phyloP scores from a whole-genome alignment of 306 rosid genomes.

The Acacia melanoxylon region DNA sequence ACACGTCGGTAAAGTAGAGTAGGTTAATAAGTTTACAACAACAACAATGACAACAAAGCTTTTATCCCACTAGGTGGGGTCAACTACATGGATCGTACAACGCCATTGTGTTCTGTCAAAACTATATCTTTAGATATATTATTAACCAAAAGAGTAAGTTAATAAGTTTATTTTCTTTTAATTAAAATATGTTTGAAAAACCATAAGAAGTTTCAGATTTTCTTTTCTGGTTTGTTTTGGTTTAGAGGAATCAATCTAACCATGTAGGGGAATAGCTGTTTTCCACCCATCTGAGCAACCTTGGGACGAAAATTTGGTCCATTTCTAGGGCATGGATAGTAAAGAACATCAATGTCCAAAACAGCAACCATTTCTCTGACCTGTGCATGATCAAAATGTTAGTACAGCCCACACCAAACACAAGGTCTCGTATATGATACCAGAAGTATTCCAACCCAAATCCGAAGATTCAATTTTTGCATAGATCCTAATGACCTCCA shows the following conservation, averaged over 20 bases:
- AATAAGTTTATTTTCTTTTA: slow-evolving; percentile 1
- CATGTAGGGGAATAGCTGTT: slow-evolving; percentile 94
- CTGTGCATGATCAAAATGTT: slow-evolving; percentile 46
- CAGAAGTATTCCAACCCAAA: slow-evolving; percentile 13
- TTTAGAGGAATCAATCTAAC: slow-evolving; percentile 47
- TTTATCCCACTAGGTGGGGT: too few species aligned
- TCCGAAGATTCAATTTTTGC: slow-evolving; percentile 21
- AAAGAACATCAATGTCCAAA: slow-evolving; percentile 91
- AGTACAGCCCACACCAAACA: slow-evolving; percentile 31
- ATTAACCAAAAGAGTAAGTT: not conserved
- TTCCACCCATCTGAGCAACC: slow-evolving; percentile 88
- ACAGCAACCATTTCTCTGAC: slow-evolving; percentile 93
- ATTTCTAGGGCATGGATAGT: slow-evolving; percentile 91
- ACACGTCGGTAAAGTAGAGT: slow-evolving; percentile 10
- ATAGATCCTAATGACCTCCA: not conserved
- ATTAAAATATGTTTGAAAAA: not conserved
- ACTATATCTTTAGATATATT: too few species aligned
- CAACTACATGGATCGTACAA: too few species aligned
- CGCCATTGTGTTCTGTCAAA: too few species aligned
- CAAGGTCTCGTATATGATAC: not conserved
- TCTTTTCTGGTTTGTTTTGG: slow-evolving; percentile 15
- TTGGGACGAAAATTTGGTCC: slow-evolving; percentile 90
- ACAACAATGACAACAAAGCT: too few species aligned
- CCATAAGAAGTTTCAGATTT: slow-evolving; percentile 3
- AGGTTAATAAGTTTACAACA: not conserved